Conservation (phyloP, 306 rosid genomes). For the Trifolium dubium region DNA sequence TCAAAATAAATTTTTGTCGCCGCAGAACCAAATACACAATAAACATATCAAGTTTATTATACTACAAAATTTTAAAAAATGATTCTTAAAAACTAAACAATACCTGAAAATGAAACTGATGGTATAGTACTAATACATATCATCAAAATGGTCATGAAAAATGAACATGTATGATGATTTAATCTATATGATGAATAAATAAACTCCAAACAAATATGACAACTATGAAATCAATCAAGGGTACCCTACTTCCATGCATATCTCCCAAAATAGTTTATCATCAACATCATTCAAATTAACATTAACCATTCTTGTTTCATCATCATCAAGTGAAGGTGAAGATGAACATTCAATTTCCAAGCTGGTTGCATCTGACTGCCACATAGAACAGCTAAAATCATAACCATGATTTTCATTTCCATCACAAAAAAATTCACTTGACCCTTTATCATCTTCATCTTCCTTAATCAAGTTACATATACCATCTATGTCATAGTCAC, state of each 20-base stretch:
- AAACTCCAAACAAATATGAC: constrained; percentile 22
- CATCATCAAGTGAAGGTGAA: constrained; percentile 31
- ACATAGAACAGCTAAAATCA: constrained; percentile 19
- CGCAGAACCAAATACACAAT: too few species aligned
- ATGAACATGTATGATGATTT: background rate
- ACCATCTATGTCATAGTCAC: constrained; percentile 41
- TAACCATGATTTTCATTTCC: too few species aligned
- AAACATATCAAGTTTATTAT: too few species aligned
- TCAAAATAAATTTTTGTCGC: too few species aligned
- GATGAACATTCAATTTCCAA: constrained; percentile 30
- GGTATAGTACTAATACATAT: background rate
- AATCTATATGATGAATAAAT: background rate
- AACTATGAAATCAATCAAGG: constrained; percentile 35
- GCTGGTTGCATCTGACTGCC: constrained; percentile 24
- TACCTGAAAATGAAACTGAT: background rate
- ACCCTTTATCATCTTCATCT: constrained; percentile 35
- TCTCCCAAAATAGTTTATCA: constrained; percentile 67
- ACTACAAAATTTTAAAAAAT: background rate
- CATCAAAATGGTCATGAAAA: background rate
- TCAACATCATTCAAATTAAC: constrained; percentile 46
- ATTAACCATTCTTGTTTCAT: constrained; percentile 31
- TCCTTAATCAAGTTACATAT: constrained; percentile 15
- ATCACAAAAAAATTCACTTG: constrained; percentile 14
- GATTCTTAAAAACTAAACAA: background rate
- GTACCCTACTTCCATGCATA: constrained; percentile 60